Base-by-base conservation (phyloP, 2,329 filamentous ascomycete genomes). In the Cercospora sp. region DNA sequence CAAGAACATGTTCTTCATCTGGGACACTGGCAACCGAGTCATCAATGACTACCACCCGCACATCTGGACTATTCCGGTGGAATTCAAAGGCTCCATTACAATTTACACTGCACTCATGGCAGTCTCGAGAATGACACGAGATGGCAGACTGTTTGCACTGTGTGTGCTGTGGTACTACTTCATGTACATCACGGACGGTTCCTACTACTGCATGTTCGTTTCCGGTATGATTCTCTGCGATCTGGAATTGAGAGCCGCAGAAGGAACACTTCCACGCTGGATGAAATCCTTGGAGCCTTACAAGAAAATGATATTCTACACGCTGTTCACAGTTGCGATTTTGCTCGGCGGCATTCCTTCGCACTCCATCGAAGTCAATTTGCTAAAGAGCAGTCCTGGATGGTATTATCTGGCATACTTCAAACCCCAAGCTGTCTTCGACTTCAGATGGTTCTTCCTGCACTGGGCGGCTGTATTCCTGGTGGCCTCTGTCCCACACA, bases 1-100 rank as follows among this genome's bases (percentile, higher is more conserved):
- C 75, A 91, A 91, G 75, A 90, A 90, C 76, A 91, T 89, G 79
- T 91, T 85, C 77, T 91, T 89, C 75, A 76, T 90, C 45, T 91
- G 87, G 79, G 85, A 86, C 51, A 82, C 81, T 7, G 86, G 87
- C 6, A 85, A 85, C 1, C 79, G 84, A 9, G 84, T 86, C 10
- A 89, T 86, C 81, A 82, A 88, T 65, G 78, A 79, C 12, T 87
- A 87, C 78, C 87, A 89, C 72, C 82, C 81, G 30, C 88, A 90
- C 70, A 75, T 86, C 2, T 90, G 87, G 87, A 89, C 84, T 0
- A 90, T 90, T 63, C 87, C 88, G 0, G 79, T 87, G 20, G 88
- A 90, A 74, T 85, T 89, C 77, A 81, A 83, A 72, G 89, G 89
- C 10, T 91, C 89, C 1, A 82, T 91, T 63, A 80, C 88, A 69